These are phyloP conservation scores for Solidago caesia DNA, from an alignment of 129 eudicot genomes.

Conservation along the genomic window DNA sequence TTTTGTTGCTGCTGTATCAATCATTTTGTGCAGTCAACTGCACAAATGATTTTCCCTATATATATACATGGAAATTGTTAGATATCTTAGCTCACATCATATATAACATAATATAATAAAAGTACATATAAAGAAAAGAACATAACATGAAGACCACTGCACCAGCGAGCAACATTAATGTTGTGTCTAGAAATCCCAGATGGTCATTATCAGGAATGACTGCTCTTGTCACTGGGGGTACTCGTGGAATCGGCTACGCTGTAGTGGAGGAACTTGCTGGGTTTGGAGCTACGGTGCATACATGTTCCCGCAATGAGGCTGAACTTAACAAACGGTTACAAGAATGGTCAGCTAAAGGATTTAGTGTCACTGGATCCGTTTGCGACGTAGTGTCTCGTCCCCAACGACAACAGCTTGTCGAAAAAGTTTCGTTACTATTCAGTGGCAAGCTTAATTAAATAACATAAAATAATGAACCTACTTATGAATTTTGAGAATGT, in stretches of 20 bases:
- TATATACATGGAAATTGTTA: no score
- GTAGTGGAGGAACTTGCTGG: conserved; percentile 78
- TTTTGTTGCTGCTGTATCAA: no score
- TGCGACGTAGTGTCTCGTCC: conserved; percentile 58
- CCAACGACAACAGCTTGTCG: conserved; percentile 58
- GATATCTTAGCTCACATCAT: no score
- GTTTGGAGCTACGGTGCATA: conserved; percentile 68
- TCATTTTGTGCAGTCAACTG: no score
- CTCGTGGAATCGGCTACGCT: conserved; percentile 83
- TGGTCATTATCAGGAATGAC: conserved; percentile 76
- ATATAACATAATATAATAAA: no score
- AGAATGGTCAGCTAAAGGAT: conserved; percentile 68
- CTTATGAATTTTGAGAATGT: no score
- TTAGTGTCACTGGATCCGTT: conserved; percentile 62
- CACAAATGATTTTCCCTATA: no score
- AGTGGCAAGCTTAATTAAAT: conserved; percentile 82
- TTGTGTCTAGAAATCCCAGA: conserved; percentile 33
- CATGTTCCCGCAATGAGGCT: conserved; percentile 66
- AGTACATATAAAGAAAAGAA: not conserved
- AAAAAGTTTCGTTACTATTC: conserved; percentile 50
- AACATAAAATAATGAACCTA: no score
- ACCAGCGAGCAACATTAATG: not conserved
- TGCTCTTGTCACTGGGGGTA: conserved; percentile 88
- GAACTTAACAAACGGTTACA: conserved; percentile 59
- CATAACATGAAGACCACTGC: conserved; percentile 10